phyloP scores from a whole-genome alignment of 1,284 basidiomycete genomes.

The Ganoderma sp. region DNA sequence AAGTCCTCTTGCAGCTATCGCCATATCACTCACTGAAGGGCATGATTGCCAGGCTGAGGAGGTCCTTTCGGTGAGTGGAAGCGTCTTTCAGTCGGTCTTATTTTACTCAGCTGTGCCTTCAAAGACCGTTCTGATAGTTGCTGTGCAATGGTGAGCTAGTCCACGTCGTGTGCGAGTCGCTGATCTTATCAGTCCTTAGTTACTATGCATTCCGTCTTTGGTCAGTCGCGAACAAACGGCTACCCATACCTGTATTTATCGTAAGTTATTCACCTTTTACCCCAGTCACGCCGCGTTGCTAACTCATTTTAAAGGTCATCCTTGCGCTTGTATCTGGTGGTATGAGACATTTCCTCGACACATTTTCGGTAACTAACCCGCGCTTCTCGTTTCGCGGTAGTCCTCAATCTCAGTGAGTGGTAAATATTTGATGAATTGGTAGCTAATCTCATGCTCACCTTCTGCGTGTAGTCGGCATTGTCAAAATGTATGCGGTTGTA shows the following conservation, averaged over 20 bases:
- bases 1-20: conserved; percentile 26
- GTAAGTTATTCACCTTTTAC: conserved; percentile 19
- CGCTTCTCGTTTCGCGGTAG: conserved; percentile 29
- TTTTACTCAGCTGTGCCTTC: neutral
- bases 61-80: conserved; percentile 41
- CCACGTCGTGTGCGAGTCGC: neutral
- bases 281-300: neutral
- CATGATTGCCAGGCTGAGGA: conserved; percentile 41
- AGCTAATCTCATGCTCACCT: neutral
- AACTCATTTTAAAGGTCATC: conserved; percentile 1
- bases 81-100: neutral
- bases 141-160: conserved; percentile 44
- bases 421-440: too few species aligned
- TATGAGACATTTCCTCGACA: conserved; percentile 8
- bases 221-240: conserved; percentile 28
- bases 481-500: neutral
- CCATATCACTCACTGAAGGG: neutral
- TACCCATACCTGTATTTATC: conserved; percentile 24
- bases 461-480: neutral
- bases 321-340: conserved; percentile 25
- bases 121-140: conserved; percentile 42
- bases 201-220: conserved; percentile 45
- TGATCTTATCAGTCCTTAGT: conserved; percentile 29
- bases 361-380: neutral
- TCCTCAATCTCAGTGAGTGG: conserved; percentile 37